A percentile compares a stretch with the other conserved stretches of the same genome.
phyloP scores from a whole-genome alignment of 768 basidiomycete species.

The Chlorophyllum brunneum region DNA sequence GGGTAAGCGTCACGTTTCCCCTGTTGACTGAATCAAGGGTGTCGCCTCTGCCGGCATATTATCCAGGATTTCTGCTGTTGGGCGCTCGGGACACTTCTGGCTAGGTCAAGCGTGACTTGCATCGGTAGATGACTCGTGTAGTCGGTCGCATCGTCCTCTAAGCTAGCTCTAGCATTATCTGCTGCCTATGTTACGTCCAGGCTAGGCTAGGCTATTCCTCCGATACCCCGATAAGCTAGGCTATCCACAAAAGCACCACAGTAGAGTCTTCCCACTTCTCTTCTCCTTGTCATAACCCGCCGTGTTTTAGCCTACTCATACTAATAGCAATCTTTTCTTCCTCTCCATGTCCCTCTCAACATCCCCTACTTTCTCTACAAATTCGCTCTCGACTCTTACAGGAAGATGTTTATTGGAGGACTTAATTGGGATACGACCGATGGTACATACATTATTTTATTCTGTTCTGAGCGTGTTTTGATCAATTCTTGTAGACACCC shows the following conservation, averaged over 20 bases:
- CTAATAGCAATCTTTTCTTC: constrained; percentile 71
- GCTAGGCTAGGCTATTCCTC: constrained; percentile 56
- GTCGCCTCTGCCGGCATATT: constrained; percentile 28
- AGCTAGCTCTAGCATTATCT: constrained; percentile 75
- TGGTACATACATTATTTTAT: constrained; percentile 61
- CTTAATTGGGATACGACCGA: constrained; percentile 99
- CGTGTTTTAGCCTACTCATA: constrained; percentile 72
- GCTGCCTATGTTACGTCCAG: constrained; percentile 64
- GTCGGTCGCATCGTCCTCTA: constrained; percentile 53
- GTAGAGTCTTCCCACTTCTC: constrained; percentile 66
- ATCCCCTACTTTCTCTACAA: constrained; percentile 15
- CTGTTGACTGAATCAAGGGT: constrained; percentile 20
- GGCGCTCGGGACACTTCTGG: constrained; percentile 15
- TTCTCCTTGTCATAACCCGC: constrained; percentile 53
- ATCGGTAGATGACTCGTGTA: constrained; percentile 53
- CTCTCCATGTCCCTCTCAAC: constrained; percentile 35
- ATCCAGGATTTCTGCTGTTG: constrained; percentile 12
- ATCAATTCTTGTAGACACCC: constrained; percentile 55
- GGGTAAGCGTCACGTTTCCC: constrained; percentile 69
- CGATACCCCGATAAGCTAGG: constrained; percentile 17
- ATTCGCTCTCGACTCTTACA: constrained; percentile 37
- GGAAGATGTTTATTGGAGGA: constrained; percentile 99
- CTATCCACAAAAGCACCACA: constrained; percentile 48
- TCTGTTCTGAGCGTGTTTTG: constrained; percentile 32
- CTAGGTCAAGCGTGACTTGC: constrained; percentile 25